Percentiles rank a stretch among this genome's conserved stretches.
These are phyloP conservation scores for Scedosporium apiospermum DNA, from an alignment of 2,329 filamentous ascomycete species.

Conservation along the genomic window DNA sequence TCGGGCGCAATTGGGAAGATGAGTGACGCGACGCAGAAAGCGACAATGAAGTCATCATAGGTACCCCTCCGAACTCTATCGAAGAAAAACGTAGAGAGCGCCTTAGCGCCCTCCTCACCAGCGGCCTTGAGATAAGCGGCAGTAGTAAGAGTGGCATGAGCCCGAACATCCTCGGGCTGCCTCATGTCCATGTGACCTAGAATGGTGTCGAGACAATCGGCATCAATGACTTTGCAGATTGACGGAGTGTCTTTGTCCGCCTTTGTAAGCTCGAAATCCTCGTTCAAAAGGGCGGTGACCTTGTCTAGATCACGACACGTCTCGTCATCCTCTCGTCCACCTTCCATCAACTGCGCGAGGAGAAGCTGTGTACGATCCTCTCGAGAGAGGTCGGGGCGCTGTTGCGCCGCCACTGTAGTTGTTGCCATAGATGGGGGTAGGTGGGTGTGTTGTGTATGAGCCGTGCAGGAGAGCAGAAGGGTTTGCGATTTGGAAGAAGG, in stretches of 20 bases:
- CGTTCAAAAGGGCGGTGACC: conserved; percentile 49
- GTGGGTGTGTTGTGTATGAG: not conserved
- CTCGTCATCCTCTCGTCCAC: conserved; percentile 72
- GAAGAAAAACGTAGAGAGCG: conserved; percentile 67
- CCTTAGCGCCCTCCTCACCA: conserved; percentile 58
- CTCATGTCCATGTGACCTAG: conserved; percentile 81
- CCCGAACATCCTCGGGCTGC: conserved; percentile 61
- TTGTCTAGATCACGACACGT: conserved; percentile 49
- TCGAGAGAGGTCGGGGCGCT: conserved; percentile 22
- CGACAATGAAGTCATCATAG: conserved; percentile 80
- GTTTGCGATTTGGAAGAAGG: not conserved
- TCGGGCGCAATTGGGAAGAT: conserved; percentile 80
- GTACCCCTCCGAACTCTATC: conserved; percentile 62
- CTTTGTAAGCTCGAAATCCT: conserved; percentile 39
- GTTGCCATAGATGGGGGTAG: conserved; percentile 20
- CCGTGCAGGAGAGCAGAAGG: not conserved
- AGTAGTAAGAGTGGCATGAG: conserved; percentile 71
- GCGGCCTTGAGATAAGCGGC: conserved; percentile 77
- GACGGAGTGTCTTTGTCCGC: conserved; percentile 32
- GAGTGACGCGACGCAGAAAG: conserved; percentile 83
- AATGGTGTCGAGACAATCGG: conserved; percentile 73
- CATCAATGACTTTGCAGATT: conserved; percentile 56
- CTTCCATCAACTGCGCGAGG: conserved; percentile 83
- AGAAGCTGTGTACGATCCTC: conserved; percentile 65
- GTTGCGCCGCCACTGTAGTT: conserved; percentile 21